phyloP scores from a whole-genome alignment of 2,329 filamentous ascomycete species.

The Thielaviopsis cerberus region DNA sequence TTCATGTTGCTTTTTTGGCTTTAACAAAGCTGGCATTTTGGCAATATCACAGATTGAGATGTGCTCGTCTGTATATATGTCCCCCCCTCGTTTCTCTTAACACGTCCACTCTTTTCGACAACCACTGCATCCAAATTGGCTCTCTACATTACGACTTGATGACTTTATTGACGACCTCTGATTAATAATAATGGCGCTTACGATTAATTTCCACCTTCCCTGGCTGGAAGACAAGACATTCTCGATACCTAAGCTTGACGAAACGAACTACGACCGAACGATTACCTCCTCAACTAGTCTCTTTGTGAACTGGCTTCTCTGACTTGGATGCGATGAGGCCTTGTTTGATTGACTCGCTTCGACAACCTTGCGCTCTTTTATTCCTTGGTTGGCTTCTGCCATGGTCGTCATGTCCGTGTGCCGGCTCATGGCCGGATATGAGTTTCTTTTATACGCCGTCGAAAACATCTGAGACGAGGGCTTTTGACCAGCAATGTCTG shows the following conservation, averaged over 20 bases:
- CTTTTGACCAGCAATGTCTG: background rate
- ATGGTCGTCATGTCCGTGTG: background rate
- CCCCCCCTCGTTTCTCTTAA: background rate
- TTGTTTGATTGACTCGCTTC: background rate
- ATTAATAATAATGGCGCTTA: background rate
- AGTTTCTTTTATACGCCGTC: background rate
- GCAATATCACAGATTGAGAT: background rate
- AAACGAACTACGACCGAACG: background rate
- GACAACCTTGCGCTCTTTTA: background rate
- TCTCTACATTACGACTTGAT: conserved; percentile 3
- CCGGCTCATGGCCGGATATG: background rate
- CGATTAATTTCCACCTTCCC: background rate
- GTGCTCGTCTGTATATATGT: background rate
- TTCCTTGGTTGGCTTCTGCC: background rate
- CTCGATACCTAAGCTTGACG: conserved; percentile 3
- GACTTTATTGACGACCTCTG: background rate
- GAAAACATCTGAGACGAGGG: background rate
- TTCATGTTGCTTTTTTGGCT: background rate
- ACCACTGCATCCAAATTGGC: conserved; percentile 1
- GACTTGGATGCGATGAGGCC: background rate
- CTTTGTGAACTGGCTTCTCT: background rate
- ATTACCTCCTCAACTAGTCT: background rate
- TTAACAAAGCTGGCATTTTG: background rate
- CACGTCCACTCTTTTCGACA: conserved; percentile 1
- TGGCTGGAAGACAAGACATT: conserved; percentile 1